Conservation (phyloP, 2,329 filamentous ascomycete species). For the Aulographum hederae region DNA sequence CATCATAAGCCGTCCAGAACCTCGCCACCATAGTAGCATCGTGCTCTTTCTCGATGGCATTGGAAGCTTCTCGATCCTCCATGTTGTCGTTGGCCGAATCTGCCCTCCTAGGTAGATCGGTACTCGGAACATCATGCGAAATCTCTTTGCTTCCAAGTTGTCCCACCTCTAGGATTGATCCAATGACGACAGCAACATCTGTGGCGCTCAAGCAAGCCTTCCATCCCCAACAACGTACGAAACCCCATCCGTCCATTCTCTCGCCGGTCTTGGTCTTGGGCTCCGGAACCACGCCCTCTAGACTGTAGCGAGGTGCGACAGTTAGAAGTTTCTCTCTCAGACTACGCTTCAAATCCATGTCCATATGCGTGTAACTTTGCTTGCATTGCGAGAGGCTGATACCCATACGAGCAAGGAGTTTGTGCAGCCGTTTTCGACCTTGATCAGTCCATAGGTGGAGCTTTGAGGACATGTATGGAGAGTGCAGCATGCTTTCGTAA, state of each 20-base stretch:
- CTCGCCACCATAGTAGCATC: slow-evolving; percentile 18
- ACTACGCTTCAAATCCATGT: slow-evolving; percentile 85
- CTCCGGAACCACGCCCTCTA: slow-evolving; percentile 80
- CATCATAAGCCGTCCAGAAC: slow-evolving; percentile 42
- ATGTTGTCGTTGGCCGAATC: neutral
- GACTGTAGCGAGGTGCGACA: slow-evolving; percentile 81
- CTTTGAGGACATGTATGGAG: slow-evolving; percentile 78
- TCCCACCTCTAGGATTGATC: slow-evolving; percentile 83
- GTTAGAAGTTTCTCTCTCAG: slow-evolving; percentile 72
- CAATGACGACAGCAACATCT: slow-evolving; percentile 84
- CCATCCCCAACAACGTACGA: slow-evolving; percentile 96
- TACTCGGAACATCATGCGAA: slow-evolving; percentile 9
- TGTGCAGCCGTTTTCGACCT: slow-evolving; percentile 76
- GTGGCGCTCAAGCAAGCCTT: slow-evolving; percentile 83
- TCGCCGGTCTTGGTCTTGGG: too few relatives aligned
- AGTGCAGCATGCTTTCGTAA: slow-evolving; percentile 97
- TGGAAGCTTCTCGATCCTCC: slow-evolving; percentile 10
- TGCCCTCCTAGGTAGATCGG: too few relatives aligned
- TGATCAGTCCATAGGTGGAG: slow-evolving; percentile 89
- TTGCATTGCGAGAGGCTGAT: slow-evolving; percentile 86
- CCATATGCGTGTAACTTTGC: slow-evolving; percentile 95
- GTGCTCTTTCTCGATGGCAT: slow-evolving; percentile 5
- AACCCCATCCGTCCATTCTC: slow-evolving; percentile 97
- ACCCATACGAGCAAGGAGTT: slow-evolving; percentile 94
- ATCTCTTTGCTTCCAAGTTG: slow-evolving; percentile 23